Base-by-base conservation (phyloP, 2,329 filamentous ascomycete species). In the Penicillium rolfsii region DNA sequence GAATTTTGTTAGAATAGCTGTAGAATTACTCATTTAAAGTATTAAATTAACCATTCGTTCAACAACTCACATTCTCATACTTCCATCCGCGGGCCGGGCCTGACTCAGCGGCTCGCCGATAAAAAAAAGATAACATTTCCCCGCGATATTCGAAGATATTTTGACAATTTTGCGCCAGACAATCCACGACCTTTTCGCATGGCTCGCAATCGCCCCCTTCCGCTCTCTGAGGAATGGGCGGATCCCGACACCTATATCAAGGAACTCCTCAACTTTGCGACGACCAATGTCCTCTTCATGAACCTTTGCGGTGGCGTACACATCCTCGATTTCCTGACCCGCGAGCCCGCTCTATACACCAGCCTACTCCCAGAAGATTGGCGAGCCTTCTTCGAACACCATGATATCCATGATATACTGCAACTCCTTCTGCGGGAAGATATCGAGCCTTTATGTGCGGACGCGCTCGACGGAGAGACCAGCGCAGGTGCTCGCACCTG, bases 281-380 rank as follows among this genome's bases (percentile, higher is more conserved):
- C 87, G 5, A 87, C 87, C 2, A 91, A 90, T 49, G 85, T 89
- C 57, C 82, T 92, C 1, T 93, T 97, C 68, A 90, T 91, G 66
- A 91, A 91, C 28, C 83, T 99, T n/a, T 97, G 93, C 73, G 95
- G 95, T 57, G 93, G 94, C n/a, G 91, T 98, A 0, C 95, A 99
- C 73, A 93, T 99, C 64, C 84, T 98, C 59, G 95, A 99, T 75
- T 98, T 99, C 78, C 92, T 97, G 79, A 97, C 93, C 2, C 86
- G 87, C 45, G 86, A 92, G 52, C 91, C 92, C 5, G 90, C 92
- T 64, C 83, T 97, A 0, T 99, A 97, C 74, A 86, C 89, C 55
- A 83, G 85, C 1, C 84, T 94, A 1, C 77, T 99, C 1, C 91
- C 93, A 0, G 74, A 84, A 62, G 88, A 93, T 76, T 99, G 95